Evolutionary conservation across 257 asterid genomes (phyloP).

Genomic region (Coffea canephora): DNA sequence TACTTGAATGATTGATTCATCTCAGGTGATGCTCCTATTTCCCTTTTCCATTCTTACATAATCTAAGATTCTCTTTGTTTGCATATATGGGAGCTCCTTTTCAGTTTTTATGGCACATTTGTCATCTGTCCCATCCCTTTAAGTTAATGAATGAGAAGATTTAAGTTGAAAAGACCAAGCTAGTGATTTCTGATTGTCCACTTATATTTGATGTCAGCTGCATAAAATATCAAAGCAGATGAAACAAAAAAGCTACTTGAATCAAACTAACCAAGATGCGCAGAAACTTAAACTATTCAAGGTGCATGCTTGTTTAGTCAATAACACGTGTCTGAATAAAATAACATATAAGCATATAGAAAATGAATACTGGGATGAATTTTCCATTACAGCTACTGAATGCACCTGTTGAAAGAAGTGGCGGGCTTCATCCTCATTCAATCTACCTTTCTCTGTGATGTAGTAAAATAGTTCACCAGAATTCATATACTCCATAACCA

Average conservation of each 20-base stretch:
- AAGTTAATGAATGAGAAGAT: not conserved
- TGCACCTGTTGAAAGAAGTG: constrained; percentile 65
- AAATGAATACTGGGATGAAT: not conserved
- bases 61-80: not conserved
- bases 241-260: not conserved
- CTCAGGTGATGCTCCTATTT: not conserved
- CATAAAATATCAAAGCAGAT: not conserved
- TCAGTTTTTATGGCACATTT: not conserved
- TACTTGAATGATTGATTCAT: not conserved
- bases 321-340: too few species aligned
- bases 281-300: not conserved
- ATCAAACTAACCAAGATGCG: not conserved
- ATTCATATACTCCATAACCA: constrained; percentile 65
- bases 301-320: too few species aligned
- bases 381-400: too few species aligned
- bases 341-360: not conserved
- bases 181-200: not conserved
- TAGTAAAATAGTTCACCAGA: constrained; percentile 60
- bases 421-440: constrained; percentile 65
- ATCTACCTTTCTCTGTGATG: constrained; percentile 42
- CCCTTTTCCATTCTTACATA: not conserved
- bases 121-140: not conserved
- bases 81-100: too few species aligned
- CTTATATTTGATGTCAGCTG: too few species aligned
- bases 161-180: not conserved